phyloP scores from a whole-genome alignment of 2,329 filamentous ascomycete species.

The Nemania sp. region DNA sequence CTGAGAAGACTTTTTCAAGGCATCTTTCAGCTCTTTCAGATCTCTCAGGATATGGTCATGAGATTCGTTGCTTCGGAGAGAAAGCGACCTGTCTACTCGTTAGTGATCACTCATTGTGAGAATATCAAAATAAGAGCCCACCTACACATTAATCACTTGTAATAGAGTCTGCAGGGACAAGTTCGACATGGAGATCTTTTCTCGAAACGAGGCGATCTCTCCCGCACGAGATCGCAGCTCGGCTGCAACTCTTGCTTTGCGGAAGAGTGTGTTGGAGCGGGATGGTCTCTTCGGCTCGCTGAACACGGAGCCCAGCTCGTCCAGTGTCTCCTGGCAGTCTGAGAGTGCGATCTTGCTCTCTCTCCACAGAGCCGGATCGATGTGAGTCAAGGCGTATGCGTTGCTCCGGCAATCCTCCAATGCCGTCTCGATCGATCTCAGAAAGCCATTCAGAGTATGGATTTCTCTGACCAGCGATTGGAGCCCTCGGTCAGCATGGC shows the following conservation, averaged over 20 bases:
- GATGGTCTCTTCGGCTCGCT: conserved; percentile 22
- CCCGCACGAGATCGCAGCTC: conserved; percentile 26
- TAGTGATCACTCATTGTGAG: background rate
- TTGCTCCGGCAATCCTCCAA: conserved; percentile 23
- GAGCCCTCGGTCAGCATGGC: conserved; percentile 23
- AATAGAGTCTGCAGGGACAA: conserved; percentile 26
- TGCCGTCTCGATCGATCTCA: conserved; percentile 24
- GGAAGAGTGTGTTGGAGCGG: conserved; percentile 25
- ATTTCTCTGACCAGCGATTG: conserved; percentile 23
- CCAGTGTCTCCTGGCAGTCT: conserved; percentile 23
- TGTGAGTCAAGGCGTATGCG: conserved; percentile 24
- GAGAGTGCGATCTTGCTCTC: conserved; percentile 28
- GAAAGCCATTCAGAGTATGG: conserved; percentile 20
- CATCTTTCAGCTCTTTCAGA: conserved; percentile 27
- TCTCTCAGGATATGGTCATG: conserved; percentile 26
- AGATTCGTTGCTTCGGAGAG: conserved; percentile 27
- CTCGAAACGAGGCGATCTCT: conserved; percentile 27
- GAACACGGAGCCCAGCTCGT: conserved; percentile 18
- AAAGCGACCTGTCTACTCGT: conserved; percentile 21
- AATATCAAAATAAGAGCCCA: background rate
- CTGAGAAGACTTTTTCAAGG: conserved; percentile 26
- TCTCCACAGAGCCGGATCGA: conserved; percentile 27
- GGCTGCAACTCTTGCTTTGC: conserved; percentile 21
- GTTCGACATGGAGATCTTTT: conserved; percentile 30
- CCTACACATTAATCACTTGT: conserved; percentile 29